Conservation (phyloP, 116 monocot species). For the Cymodocea nodosa region DNA sequence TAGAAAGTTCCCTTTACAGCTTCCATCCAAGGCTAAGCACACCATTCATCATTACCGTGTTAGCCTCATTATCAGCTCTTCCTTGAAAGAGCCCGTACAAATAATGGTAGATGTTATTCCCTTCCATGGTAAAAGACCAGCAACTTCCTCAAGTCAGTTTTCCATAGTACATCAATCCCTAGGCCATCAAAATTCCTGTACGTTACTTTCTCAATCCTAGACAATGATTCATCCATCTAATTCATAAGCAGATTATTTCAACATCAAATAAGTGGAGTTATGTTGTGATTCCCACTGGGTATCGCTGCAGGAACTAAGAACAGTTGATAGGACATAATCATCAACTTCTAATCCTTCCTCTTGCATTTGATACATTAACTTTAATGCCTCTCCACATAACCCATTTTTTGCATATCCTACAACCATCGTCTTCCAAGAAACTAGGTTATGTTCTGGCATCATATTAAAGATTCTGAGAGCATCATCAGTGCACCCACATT, state of each 20-base stretch:
- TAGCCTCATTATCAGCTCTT: too few species aligned
- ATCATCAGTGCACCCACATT: constrained; percentile 44
- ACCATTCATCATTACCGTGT: too few species aligned
- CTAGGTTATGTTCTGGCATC: constrained; percentile 63
- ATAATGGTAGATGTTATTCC: too few species aligned
- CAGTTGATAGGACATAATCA: constrained; percentile 49
- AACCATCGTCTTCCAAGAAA: constrained; percentile 80
- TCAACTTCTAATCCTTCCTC: constrained; percentile 63
- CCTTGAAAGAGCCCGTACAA: too few species aligned
- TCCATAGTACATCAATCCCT: too few species aligned
- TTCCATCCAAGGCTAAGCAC: too few species aligned
- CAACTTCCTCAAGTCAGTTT: too few species aligned
- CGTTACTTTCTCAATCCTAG: too few species aligned
- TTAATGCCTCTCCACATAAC: constrained; percentile 55
- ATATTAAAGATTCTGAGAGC: constrained; percentile 52
- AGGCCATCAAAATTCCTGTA: too few species aligned
- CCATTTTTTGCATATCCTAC: constrained; percentile 79
- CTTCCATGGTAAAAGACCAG: too few species aligned
- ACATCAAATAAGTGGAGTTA: constrained; percentile 5
- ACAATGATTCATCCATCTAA: too few species aligned
- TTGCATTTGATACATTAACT: constrained; percentile 63
- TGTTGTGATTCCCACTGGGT: constrained; percentile 15
- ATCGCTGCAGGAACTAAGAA: constrained; percentile 61
- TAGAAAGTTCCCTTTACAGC: too few species aligned
- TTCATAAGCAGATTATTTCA: background rate